Evolutionary conservation across 345 rosid genomes (phyloP), one percentile per base, ranked within the genome.

Genomic region (Capsella bursapastoris): DNA sequence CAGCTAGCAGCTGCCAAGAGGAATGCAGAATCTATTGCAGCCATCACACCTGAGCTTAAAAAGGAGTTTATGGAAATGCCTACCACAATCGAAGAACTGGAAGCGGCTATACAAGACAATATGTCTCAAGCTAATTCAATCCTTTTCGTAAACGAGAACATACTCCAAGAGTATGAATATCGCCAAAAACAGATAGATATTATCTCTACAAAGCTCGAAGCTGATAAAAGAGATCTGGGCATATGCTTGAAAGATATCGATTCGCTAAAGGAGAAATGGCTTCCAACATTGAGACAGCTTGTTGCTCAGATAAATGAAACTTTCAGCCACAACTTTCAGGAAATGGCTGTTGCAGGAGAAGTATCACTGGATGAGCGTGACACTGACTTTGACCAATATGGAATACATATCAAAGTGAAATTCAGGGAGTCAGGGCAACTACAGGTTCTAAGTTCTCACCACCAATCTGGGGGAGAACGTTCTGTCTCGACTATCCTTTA

Each of bases 271-370:
- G 88, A 80, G 70, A 86, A 78, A 72, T 94, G 98, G 98, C 97
- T 94, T 78, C 90, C 96, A 55, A 90, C 85, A 13, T 75, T 94
- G 79, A 91, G 97, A 81, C 84, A 80, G 78, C 96, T 94, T 72
- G 97, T 94, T 64, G 71, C 70, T 49, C 88, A 84, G 79, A 91
- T 94, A 72, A 87, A 94, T 74, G 89, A 86, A 80, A 91, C 96
- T 38, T 94, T 91, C 78, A 86, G 97, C 78, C 90, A 64, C 51
- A 94, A 94, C 80, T 94, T 94, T 77, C 87, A 81, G 79, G 96
- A 91, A 86, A 94, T 94, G 97, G 96, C 98, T 64, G 87, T 91
- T 83, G 98, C 98, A 10, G 96, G 98, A 76, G 98, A 94, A 84
- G 90, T 94, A 68, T 84, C 82, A 37, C 66, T 94, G 80, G 98